Evolutionary conservation across 1,139 yeast genomes (phyloP), one percentile per base, ranked within the genome.

Genomic region (Blastobotrys elegans): DNA sequence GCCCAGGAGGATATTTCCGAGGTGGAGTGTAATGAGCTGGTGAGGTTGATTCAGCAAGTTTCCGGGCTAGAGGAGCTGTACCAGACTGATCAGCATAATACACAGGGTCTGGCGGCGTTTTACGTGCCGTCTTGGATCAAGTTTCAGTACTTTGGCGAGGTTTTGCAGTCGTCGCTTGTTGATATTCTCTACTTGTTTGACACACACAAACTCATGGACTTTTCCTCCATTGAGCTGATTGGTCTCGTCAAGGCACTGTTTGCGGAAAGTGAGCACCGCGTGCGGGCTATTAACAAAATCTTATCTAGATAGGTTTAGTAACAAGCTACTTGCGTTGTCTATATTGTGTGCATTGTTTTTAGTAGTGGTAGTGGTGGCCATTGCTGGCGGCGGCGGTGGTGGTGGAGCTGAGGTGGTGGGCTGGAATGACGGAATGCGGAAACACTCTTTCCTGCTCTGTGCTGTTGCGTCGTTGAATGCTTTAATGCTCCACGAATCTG

Each of bases 171-270:
- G 48, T 65, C 81, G 56, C 68, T 89, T 62, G 80, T 74, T 31
- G 84, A 80, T 38, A 88, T 89, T 43, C 75, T 83, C 74, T 84
- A 78, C 27, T 63, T 79, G 59, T 84, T 83, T 57, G 83, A 82
- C 58, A 80, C 79, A 52, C 94, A 90, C 14, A 84, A 81, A 47
- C 78, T 87, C 51, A 85, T 74, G 53, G 89, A 88, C 56, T 75
- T 86, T 50, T 69, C 77, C 7, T 79, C 94, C 0, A 69, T 72
- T 1, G 97, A 89, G 64, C 67, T 90, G 48, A 71, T 80, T 3
- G 62, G 68, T 8, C 68, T 89, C 59, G 71, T 90, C n/a, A 60
- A 66, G 38, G 69, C 81, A 37, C 67, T 87, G 44, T 89, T 89
- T 65, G 79, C 85, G 4, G 85, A 85, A 45, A 83, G 94, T 51